These are phyloP conservation scores for Usnea hakonensis DNA, from an alignment of 495 filamentous ascomycete species.

Conservation along the genomic window DNA sequence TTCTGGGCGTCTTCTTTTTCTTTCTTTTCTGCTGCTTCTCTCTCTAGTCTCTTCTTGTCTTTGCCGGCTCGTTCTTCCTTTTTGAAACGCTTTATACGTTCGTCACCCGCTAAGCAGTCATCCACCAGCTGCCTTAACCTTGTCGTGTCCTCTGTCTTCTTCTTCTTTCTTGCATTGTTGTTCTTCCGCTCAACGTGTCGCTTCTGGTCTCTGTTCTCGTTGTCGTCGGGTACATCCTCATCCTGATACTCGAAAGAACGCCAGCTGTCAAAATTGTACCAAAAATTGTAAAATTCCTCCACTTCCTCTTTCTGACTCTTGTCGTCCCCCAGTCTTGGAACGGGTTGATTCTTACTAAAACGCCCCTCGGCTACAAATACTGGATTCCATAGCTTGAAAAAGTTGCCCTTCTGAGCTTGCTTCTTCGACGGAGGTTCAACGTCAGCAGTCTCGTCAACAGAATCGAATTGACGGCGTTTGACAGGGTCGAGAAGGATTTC, in stretches of 20 bases:
- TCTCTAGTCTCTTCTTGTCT: constrained; percentile 85
- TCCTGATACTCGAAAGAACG: constrained; percentile 95
- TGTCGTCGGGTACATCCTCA: constrained; percentile 97
- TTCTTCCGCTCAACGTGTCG: constrained; percentile 97
- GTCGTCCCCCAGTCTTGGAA: constrained; percentile 76
- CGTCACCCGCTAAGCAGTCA: constrained; percentile 69
- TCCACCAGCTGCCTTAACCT: constrained; percentile 85
- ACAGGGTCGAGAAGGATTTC: constrained; percentile 86
- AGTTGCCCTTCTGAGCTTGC: constrained; percentile 72
- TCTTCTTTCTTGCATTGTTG: constrained; percentile 93
- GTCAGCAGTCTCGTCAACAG: constrained; percentile 87
- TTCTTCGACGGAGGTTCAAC: constrained; percentile 90
- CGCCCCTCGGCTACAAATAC: constrained; percentile 86
- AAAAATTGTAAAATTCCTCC: constrained; percentile 97
- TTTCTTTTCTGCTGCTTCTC: constrained; percentile 84
- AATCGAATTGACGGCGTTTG: constrained; percentile 93
- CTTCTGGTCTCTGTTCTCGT: constrained; percentile 98
- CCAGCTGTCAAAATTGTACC: constrained; percentile 99
- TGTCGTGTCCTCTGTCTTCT: constrained; percentile 93
- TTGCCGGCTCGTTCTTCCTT: constrained; percentile 84
- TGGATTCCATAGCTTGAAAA: constrained; percentile 83
- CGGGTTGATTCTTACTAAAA: constrained; percentile 84
- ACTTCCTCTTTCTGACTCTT: constrained; percentile 81
- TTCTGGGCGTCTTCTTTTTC: constrained; percentile 69
- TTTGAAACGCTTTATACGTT: constrained; percentile 94